These are phyloP conservation scores for Cadophora gregata DNA, from an alignment of 2,329 filamentous ascomycete species.

Conservation along the genomic window DNA sequence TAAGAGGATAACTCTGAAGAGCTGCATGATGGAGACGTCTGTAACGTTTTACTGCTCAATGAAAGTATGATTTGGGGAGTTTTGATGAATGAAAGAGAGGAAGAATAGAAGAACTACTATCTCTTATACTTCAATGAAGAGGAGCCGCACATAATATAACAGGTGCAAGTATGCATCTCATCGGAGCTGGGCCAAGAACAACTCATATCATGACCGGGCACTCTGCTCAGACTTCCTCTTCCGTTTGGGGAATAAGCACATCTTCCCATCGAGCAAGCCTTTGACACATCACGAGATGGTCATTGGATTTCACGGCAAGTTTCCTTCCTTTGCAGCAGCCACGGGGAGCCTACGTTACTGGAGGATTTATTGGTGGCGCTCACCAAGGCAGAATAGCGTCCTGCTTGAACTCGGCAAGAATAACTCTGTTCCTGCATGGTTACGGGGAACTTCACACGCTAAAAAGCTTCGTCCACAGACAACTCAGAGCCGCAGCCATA, in stretches of 20 bases:
- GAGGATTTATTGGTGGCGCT: neutral
- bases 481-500: neutral
- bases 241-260: neutral
- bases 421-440: neutral
- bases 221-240: neutral
- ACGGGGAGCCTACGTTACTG: neutral
- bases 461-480: neutral
- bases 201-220: neutral
- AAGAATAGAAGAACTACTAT: neutral
- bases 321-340: neutral
- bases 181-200: neutral
- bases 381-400: neutral
- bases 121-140: neutral
- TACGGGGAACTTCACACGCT: neutral
- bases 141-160: neutral
- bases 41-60: neutral
- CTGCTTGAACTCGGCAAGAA: too few relatives aligned
- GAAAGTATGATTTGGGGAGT: neutral
- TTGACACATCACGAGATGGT: neutral
- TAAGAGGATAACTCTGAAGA: conserved; percentile 3
- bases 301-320: neutral
- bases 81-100: neutral
- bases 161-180: neutral
- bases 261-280: neutral
- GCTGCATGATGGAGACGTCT: neutral